Percentiles rank a stretch among this genome's conserved stretches.
These are phyloP conservation scores for Podaxis sp. DNA, from an alignment of 768 basidiomycete species.

Conservation along the genomic window DNA sequence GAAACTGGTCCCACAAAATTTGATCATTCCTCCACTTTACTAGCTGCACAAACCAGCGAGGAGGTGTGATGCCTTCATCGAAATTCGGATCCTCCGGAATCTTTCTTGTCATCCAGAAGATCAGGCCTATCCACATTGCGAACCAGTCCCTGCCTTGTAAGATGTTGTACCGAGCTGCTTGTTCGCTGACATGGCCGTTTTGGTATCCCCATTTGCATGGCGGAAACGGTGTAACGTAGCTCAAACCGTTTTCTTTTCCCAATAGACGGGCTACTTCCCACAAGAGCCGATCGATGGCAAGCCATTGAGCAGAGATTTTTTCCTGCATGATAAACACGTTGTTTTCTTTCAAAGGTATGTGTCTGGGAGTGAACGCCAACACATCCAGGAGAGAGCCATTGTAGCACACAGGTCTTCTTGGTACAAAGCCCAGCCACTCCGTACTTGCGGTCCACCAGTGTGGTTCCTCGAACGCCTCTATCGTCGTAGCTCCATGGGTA, in stretches of 20 bases:
- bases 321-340: too few species aligned
- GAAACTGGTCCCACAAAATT: neutral
- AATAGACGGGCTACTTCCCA: neutral
- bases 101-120: too few species aligned
- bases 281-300: neutral
- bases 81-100: neutral
- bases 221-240: neutral
- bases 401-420: neutral
- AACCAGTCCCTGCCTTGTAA: neutral
- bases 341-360: too few species aligned
- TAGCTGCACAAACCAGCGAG: neutral
- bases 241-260: neutral
- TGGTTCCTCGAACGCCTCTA: neutral
- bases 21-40: neutral
- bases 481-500: neutral
- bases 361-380: too few species aligned
- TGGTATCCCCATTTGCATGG: neutral
- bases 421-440: neutral
- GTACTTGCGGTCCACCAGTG: neutral
- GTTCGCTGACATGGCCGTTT: neutral
- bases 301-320: too few species aligned
- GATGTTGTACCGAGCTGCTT: too few species aligned
- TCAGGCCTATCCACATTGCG: too few species aligned
- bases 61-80: neutral
- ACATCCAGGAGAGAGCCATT: neutral